Conservation (phyloP, 208 protist species). For the Acanthamoeba culbertsoni region DNA sequence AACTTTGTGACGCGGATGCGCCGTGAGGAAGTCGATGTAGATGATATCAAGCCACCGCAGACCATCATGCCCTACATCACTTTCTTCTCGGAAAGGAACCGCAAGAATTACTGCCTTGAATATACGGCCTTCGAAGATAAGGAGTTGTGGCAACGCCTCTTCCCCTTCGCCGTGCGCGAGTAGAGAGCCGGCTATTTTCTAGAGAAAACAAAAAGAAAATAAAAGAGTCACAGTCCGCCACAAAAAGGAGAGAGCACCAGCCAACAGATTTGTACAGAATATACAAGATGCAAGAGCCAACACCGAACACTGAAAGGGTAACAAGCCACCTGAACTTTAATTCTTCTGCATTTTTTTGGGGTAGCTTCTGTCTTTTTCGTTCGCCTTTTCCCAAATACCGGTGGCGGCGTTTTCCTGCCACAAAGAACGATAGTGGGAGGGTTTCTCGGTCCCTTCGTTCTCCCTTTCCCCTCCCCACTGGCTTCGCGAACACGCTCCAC, state of each 20-base stretch:
- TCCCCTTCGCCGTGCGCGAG: background rate
- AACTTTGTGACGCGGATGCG: background rate
- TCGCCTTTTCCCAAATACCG: background rate
- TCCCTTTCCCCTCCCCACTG: background rate
- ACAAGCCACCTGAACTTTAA: too few species aligned
- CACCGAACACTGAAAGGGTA: too few species aligned
- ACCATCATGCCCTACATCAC: slow-evolving; percentile 44
- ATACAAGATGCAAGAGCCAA: too few species aligned
- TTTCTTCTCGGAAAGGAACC: slow-evolving; percentile 10
- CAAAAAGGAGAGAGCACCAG: too few species aligned
- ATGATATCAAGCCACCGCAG: background rate
- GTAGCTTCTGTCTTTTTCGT: background rate
- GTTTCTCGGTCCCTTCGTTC: background rate
- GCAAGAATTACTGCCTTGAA: slow-evolving; percentile 33
- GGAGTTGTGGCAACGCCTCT: background rate
- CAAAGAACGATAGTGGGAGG: too few species aligned
- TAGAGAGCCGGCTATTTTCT: background rate
- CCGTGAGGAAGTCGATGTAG: background rate
- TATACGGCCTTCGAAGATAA: slow-evolving; percentile 11
- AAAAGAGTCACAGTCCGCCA: too few species aligned
- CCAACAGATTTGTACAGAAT: too few species aligned
- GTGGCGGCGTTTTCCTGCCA: too few species aligned
- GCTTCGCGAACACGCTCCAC: too few species aligned
- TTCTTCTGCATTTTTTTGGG: too few species aligned
- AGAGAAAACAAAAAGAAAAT: too few species aligned